Base-by-base conservation (phyloP, 2,329 filamentous ascomycete genomes). In the Knufia petricola region DNA sequence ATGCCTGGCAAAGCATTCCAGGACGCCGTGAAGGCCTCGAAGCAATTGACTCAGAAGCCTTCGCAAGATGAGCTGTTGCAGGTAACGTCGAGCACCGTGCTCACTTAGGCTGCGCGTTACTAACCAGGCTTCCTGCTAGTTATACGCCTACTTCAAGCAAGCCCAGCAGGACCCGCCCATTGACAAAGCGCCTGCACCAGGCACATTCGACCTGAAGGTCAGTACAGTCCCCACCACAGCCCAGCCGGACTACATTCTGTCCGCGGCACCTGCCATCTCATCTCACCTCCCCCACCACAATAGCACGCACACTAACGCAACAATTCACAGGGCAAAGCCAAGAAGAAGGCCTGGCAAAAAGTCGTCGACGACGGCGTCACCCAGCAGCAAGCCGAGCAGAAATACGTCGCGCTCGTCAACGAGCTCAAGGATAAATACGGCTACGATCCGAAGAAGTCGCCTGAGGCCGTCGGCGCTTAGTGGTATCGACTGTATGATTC, bases 281-380 rank as follows among this genome's bases (percentile, higher is more conserved):
- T 6, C 41, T 3, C 39, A 31, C 40, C 7, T 34, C 20, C 2
- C n/a, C 9, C 23, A 43, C 4, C n/a, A 9, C 31, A 46, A 30
- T n/a, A 13, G 9, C 45, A 12, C 37, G 40, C 9, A 17, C 19
- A 21, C 38, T 52, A 17, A 23, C 20, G 13, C 24, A 4, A 41
- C 23, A 13, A 26, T 10, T 34, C 9, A 52, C 46, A 87, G 85
- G 80, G 73, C 69, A 94, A 92, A 72, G 79, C 79, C 61, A 94
- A 94, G 77, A 78, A 82, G 71, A 76, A 74, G 60, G 79, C 83
- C 48, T 95, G 87, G 87, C 71, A 87, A 69, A 76, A 81, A 63
- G 61, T 81, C 54, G 77, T 79, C 61, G 77, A 88, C 53, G 75
- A 81, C 52, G 78, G 75, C 44, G 64, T 80, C 57, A 78, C 75